Evolutionary conservation across 2,329 filamentous ascomycete species (phyloP).

Genomic region (Triangularia verruculosa): DNA sequence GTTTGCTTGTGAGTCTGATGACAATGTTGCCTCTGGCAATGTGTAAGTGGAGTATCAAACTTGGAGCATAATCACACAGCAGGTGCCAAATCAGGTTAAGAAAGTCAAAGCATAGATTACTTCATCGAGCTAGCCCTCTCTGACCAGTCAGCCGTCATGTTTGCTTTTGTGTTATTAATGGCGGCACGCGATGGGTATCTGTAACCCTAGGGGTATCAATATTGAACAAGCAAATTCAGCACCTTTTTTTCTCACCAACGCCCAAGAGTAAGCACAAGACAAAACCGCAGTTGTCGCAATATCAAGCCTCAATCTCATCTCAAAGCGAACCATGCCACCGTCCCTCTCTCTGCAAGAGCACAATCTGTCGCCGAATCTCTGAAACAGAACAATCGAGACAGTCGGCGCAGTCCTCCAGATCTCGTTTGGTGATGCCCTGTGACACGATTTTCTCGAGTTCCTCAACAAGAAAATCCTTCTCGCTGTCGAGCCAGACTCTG

Average conservation of each 20-base stretch:
- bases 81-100: background rate
- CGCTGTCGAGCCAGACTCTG: background rate
- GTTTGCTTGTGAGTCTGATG: too few species aligned
- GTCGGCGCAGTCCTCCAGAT: background rate
- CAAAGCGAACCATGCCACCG: background rate
- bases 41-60: too few species aligned
- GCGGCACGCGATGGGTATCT: too few species aligned
- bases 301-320: background rate
- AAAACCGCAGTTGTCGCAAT: too few species aligned
- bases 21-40: too few species aligned
- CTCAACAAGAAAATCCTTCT: background rate
- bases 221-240: background rate
- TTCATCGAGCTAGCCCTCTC: too few species aligned
- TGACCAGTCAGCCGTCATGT: background rate
- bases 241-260: background rate
- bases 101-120: too few species aligned
- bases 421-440: background rate
- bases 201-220: background rate
- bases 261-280: background rate
- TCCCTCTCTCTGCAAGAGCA: background rate
- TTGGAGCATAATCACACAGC: too few species aligned
- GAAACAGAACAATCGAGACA: background rate
- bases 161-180: background rate
- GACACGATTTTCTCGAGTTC: background rate
- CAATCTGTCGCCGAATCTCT: background rate